A percentile compares a stretch with the other conserved stretches of the same genome.
Conservation (phyloP, 73 alveolate genomes). For the Paraurostyla sp. region DNA sequence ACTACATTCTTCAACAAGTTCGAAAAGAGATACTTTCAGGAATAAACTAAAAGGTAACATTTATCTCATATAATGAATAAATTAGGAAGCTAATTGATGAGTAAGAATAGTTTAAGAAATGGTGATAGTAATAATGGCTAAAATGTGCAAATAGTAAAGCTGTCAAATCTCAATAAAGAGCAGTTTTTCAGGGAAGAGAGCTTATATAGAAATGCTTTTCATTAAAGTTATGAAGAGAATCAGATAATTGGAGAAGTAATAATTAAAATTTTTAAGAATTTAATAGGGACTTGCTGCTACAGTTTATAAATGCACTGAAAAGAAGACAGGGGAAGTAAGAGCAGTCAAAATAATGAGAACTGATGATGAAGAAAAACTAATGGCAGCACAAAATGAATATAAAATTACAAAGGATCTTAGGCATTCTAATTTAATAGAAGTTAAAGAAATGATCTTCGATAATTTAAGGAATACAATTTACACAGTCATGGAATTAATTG, state of each 20-base stretch:
- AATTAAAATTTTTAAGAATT: neutral
- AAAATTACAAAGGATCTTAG: neutral
- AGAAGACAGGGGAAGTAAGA: neutral
- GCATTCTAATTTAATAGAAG: neutral
- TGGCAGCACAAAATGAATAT: slow-evolving; percentile 39
- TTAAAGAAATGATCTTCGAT: slow-evolving; percentile 6
- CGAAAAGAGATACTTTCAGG: neutral
- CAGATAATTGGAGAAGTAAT: slow-evolving; percentile 31
- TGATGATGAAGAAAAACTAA: slow-evolving; percentile 44
- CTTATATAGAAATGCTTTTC: neutral
- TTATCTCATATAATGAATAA: neutral
- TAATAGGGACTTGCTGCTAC: slow-evolving; percentile 33
- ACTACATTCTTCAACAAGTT: neutral
- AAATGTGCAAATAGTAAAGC: neutral
- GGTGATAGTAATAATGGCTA: neutral
- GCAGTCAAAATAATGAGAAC: slow-evolving; percentile 47
- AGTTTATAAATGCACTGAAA: slow-evolving; percentile 11
- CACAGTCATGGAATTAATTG: slow-evolving; percentile 32
- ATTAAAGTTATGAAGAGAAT: slow-evolving; percentile 4
- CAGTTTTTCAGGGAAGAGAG: neutral
- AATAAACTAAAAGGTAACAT: slow-evolving; percentile 11
- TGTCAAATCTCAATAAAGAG: neutral
- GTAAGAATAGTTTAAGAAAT: neutral
- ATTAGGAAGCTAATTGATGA: neutral
- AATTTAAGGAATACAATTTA: slow-evolving; percentile 2